Percentiles rank a stretch among this genome's conserved stretches.
Conservation (phyloP, 2,329 filamentous ascomycete species). For the Harringtonia lauricola region DNA sequence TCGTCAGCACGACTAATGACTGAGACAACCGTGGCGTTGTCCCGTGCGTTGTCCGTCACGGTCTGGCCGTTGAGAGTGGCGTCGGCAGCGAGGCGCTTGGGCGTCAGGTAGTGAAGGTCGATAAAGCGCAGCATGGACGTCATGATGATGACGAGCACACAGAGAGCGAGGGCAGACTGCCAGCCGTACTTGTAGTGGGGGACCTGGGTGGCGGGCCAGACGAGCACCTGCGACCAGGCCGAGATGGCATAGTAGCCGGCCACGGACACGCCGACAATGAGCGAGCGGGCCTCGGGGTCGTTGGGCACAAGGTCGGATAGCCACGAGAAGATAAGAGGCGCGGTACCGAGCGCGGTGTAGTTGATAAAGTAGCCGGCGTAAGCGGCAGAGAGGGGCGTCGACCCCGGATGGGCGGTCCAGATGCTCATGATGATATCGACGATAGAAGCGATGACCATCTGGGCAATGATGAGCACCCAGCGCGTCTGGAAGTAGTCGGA, state of each 20-base stretch:
- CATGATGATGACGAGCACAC: background rate
- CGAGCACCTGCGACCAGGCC: constrained; percentile 3
- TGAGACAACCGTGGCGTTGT: too few species aligned
- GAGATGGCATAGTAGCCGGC: constrained; percentile 4
- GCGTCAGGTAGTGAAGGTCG: background rate
- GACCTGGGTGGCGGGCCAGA: constrained; percentile 2
- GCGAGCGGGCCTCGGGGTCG: constrained; percentile 2
- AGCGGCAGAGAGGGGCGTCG: constrained; percentile 30
- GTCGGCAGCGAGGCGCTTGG: background rate
- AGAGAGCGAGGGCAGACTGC: constrained; percentile 1
- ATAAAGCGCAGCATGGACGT: background rate
- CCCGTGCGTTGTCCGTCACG: too few species aligned
- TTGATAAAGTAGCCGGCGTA: constrained; percentile 42
- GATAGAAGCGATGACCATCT: constrained; percentile 34
- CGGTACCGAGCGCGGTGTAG: constrained; percentile 35
- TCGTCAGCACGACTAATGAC: too few species aligned
- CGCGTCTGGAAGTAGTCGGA: constrained; percentile 37
- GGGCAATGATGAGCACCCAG: constrained; percentile 37
- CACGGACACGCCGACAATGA: constrained; percentile 2
- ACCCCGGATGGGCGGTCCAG: constrained; percentile 35
- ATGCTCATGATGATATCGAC: constrained; percentile 39
- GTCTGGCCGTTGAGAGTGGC: too few species aligned
- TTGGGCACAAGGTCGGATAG: constrained; percentile 28
- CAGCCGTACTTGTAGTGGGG: constrained; percentile 2
- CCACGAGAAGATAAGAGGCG: constrained; percentile 41